Conservation (phyloP, 2,329 filamentous ascomycete genomes). For the Aschersonia sp. region DNA sequence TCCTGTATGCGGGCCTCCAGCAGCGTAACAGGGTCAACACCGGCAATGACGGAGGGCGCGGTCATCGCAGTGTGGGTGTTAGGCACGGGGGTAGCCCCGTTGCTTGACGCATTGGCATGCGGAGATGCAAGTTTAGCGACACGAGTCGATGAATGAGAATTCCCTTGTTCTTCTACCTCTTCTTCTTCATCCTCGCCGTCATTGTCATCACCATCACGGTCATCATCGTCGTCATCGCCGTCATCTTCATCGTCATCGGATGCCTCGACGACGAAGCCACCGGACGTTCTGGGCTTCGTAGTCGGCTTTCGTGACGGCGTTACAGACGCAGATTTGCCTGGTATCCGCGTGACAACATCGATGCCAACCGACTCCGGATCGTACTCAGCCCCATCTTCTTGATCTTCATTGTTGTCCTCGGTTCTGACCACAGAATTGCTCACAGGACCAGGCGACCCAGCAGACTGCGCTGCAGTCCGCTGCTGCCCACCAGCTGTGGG, state of each 20-base stretch:
- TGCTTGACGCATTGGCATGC: slow-evolving; percentile 5
- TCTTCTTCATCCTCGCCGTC: too few relatives aligned
- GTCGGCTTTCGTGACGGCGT: slow-evolving; percentile 14
- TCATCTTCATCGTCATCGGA: slow-evolving; percentile 41
- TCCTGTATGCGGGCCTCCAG: slow-evolving; percentile 85
- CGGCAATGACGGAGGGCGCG: slow-evolving; percentile 23
- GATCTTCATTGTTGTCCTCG: slow-evolving; percentile 34
- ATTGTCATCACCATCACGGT: neutral
- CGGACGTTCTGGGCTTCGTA: slow-evolving; percentile 43
- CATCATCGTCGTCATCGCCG: slow-evolving; percentile 9
- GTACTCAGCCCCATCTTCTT: slow-evolving; percentile 41
- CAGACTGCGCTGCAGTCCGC: slow-evolving; percentile 33
- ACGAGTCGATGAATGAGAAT: neutral
- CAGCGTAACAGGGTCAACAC: slow-evolving; percentile 56
- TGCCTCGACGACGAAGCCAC: slow-evolving; percentile 44
- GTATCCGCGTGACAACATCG: slow-evolving; percentile 22
- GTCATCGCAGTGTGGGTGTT: slow-evolving; percentile 13
- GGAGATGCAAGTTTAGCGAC: slow-evolving; percentile 1
- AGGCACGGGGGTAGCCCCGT: slow-evolving; percentile 8
- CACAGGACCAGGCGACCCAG: slow-evolving; percentile 28
- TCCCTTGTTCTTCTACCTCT: too few relatives aligned
- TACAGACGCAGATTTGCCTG: slow-evolving; percentile 13
- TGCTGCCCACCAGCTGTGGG: slow-evolving; percentile 34
- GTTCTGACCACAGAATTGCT: slow-evolving; percentile 34
- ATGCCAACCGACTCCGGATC: slow-evolving; percentile 40